Evolutionary conservation across 2,329 filamentous ascomycete species (phyloP).

Genomic region (Sporothrix sp.): DNA sequence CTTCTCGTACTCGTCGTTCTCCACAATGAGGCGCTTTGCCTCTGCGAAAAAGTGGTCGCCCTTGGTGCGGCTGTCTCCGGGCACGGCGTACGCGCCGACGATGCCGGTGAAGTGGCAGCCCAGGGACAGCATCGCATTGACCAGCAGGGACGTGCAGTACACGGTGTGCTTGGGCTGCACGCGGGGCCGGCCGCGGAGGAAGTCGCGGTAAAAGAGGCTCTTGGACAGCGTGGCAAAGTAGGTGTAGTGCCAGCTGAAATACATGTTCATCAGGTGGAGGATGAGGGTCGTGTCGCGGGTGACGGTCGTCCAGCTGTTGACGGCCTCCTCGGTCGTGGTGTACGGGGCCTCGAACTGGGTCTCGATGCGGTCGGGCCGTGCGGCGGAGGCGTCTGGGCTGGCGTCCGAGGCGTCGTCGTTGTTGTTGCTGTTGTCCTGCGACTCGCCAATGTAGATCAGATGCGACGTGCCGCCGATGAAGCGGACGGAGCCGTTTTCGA

Average conservation of each 20-base stretch:
- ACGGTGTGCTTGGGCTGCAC: slow-evolving; percentile 44
- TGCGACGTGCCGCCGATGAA: slow-evolving; percentile 95
- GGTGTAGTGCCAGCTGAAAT: slow-evolving; percentile 95
- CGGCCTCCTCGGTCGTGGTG: slow-evolving; percentile 50
- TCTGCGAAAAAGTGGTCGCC: slow-evolving; percentile 95
- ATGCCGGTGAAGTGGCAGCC: slow-evolving; percentile 87
- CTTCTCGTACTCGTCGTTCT: slow-evolving; percentile 88
- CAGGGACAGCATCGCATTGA: slow-evolving; percentile 87
- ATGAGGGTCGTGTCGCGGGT: slow-evolving; percentile 71
- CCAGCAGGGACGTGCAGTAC: slow-evolving; percentile 81
- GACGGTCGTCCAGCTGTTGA: slow-evolving; percentile 80
- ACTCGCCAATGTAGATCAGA: slow-evolving; percentile 66
- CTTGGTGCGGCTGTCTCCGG: slow-evolving; percentile 71
- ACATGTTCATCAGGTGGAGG: slow-evolving; percentile 87
- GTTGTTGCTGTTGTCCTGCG: too few relatives aligned
- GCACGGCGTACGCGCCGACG: slow-evolving; percentile 58
- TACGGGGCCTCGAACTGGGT: slow-evolving; percentile 33
- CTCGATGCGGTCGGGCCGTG: slow-evolving; percentile 29
- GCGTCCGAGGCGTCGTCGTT: slow-evolving; percentile 14
- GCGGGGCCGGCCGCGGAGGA: slow-evolving; percentile 57
- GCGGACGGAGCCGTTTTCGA: slow-evolving; percentile 79
- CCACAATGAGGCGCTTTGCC: slow-evolving; percentile 78
- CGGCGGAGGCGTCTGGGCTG: neutral
- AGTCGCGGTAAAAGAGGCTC: slow-evolving; percentile 77
- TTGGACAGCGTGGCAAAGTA: slow-evolving; percentile 91